Evolutionary conservation across 345 rosid genomes (phyloP), one percentile per base, ranked within the genome.

Genomic region (Nasturtium officinale): DNA sequence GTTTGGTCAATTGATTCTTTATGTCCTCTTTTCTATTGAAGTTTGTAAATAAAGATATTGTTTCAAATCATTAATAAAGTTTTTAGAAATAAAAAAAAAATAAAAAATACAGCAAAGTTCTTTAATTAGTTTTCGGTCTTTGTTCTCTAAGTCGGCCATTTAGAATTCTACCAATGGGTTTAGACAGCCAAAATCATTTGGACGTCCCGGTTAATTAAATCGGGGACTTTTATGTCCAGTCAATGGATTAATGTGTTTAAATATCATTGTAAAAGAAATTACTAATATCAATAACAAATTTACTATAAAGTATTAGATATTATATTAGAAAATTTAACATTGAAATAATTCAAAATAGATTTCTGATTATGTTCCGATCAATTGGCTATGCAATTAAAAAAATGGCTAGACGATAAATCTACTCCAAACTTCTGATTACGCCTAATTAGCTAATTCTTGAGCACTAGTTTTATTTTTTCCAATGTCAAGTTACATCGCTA

Each of bases 401-500:
- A n/a, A n/a, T n/a, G n/a, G 50, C 10, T 40, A 40, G 48, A 11
- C 48, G 13, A 7, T 15, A 13, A 23, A 40, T 35, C 48, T 51
- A 35, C 33, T 51, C 43, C 13, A 20, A 72, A 29, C 69, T 9
- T 51, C 38, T 50, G 45, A 40, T 40, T 30, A 40, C 43, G 54
- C 61, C 60, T 29, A 30, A 16, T 7, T 54, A 52, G n/a, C n/a
- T 66, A 9, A 35, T 9, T 2, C 23, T 62, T 15, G 13, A 20
- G 52, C 32, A 38, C 37, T 73, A 21, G 52, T n/a, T 52, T 40
- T 15, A 2, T 5, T 6, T 43, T 45, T 45, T 43, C 48, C 18
- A 9, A 18, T 47, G 72, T 37, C 72, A 37, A 5, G 78, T 74
- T 57, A 74, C 66, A 57, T 74, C 67, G 17, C 8, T 21, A 66